These are phyloP conservation scores for Fusarium sulawesiense DNA, from an alignment of 2,329 filamentous ascomycete species.

Conservation along the genomic window DNA sequence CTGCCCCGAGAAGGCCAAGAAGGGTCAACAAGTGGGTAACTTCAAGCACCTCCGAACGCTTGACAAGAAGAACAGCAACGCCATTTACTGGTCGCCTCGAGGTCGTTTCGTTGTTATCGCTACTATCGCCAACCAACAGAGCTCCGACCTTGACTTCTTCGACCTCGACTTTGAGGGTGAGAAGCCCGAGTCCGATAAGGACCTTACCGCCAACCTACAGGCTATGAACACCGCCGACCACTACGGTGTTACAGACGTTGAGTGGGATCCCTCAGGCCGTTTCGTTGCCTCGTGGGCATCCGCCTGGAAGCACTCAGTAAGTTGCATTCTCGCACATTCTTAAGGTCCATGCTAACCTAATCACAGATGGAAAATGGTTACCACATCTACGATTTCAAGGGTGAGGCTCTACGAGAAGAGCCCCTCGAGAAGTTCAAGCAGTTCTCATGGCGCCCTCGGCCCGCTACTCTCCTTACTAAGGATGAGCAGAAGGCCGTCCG, in stretches of 20 bases:
- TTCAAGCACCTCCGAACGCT: constrained; percentile 96
- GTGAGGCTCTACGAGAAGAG: constrained; percentile 88
- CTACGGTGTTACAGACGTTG: constrained; percentile 96
- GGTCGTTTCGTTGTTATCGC: constrained; percentile 95
- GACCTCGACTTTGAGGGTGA: constrained; percentile 98
- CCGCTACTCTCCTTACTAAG: constrained; percentile 89
- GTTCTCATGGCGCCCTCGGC: constrained; percentile 92
- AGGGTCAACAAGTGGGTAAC: constrained; percentile 83
- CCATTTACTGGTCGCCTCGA: constrained; percentile 98
- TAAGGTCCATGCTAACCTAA: constrained; percentile 16
- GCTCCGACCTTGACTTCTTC: constrained; percentile 96
- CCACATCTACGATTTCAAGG: constrained; percentile 97
- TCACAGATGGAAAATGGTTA: constrained; percentile 98
- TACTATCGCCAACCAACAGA: constrained; percentile 91
- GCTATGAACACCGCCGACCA: constrained; percentile 94
- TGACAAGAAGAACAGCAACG: constrained; percentile 99
- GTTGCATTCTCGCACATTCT: constrained; percentile 49
- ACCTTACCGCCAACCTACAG: constrained; percentile 92
- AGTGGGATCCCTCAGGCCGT: constrained; percentile 97
- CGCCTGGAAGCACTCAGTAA: constrained; percentile 94
- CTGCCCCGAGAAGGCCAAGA: constrained; percentile 96
- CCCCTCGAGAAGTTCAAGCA: constrained; percentile 98
- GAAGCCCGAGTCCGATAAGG: constrained; percentile 92
- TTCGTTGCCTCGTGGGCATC: constrained; percentile 95
- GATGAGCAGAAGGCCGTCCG: constrained; percentile 98